Evolutionary conservation across 208 protist genomes (phyloP), one percentile per base, ranked within the genome.

Genomic region (Spongospora subterranea): DNA sequence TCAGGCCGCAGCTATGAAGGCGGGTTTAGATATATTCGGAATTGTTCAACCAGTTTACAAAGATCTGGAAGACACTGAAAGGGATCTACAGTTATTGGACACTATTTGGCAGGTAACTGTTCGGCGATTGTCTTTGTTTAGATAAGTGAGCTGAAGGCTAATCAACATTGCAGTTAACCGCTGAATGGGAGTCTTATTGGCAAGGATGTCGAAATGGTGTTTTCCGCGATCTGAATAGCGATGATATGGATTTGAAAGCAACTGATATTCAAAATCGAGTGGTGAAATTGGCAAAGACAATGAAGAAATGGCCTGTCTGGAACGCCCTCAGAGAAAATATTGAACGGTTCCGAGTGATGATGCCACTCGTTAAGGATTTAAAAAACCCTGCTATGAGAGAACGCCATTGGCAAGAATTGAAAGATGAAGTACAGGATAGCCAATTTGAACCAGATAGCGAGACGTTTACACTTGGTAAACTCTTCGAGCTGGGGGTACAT

Each of bases 331-430:
- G 97, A 92, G 96, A 98, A 50, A 94, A 97, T 66, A 97, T 99
- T 38, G 97, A 98, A 77, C 94, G 97, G 76, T 98, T 99, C 92
- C 97, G 97, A 93, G 95, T 95, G 90, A 95, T 97, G 0, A 94
- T 99, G 93, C 97, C 98, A 38, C 96, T 99, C 65, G 97, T 99
- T 66, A 94, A 96, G 82, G 97, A 98, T 90, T 94, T 99, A n/a
- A 96, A 96, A 88, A 98, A 98, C 41, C 91, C 93, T 41, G 95
- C 94, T 17, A 92, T 96, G 46, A 50, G 91, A 32, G 91, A 93
- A 41, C 66, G 95, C 17, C 95, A 96, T 88, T 96, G 95, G 94
- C 88, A 93, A 29, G 71, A 88, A 13, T 77, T 95, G 0, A 91
- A 91, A n/a, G 88, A 92, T 0, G 71, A 93, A 6, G 46, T 94